These are phyloP conservation scores for Suhomyces yuchorum DNA, from an alignment of 1,139 yeast species.

Conservation along the genomic window DNA sequence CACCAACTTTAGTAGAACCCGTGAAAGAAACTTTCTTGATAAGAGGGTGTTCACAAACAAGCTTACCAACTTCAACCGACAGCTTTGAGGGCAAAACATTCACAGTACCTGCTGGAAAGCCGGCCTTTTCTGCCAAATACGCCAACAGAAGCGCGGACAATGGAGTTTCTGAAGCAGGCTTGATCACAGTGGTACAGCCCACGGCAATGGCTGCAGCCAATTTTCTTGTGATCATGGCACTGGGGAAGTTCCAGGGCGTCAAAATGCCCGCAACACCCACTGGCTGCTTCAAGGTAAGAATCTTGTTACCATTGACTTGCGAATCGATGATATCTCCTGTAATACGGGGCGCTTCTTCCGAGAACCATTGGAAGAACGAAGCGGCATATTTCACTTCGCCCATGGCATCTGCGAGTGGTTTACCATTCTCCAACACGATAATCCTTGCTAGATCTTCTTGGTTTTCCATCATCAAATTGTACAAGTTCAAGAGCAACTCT, in stretches of 20 bases:
- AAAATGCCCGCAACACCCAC: conserved; percentile 89
- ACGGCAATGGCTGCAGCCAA: conserved; percentile 91
- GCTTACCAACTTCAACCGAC: conserved; percentile 62
- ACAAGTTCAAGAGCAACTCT: conserved; percentile 35
- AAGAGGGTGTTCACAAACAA: conserved; percentile 41
- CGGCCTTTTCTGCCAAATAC: conserved; percentile 71
- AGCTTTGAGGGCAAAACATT: conserved; percentile 66
- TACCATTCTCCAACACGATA: conserved; percentile 37
- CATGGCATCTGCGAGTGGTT: conserved; percentile 34
- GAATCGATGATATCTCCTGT: conserved; percentile 31
- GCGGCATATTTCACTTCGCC: conserved; percentile 39
- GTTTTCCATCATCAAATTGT: conserved; percentile 28
- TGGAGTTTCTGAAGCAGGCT: conserved; percentile 92
- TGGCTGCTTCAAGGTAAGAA: conserved; percentile 28
- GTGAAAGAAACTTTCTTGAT: conserved; percentile 57
- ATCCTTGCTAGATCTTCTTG: conserved; percentile 33
- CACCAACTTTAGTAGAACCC: conserved; percentile 61
- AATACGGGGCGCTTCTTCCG: conserved; percentile 40
- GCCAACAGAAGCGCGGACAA: conserved; percentile 82
- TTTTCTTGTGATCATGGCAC: conserved; percentile 92
- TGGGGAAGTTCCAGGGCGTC: conserved; percentile 97
- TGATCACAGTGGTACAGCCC: conserved; percentile 87
- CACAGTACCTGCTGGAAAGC: conserved; percentile 82
- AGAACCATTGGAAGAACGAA: conserved; percentile 40
- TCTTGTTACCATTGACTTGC: conserved; percentile 19